Evolutionary conservation across 2,329 filamentous ascomycete genomes (phyloP), one percentile per base, ranked within the genome.

Genomic region (Diaporthe nobilis): DNA sequence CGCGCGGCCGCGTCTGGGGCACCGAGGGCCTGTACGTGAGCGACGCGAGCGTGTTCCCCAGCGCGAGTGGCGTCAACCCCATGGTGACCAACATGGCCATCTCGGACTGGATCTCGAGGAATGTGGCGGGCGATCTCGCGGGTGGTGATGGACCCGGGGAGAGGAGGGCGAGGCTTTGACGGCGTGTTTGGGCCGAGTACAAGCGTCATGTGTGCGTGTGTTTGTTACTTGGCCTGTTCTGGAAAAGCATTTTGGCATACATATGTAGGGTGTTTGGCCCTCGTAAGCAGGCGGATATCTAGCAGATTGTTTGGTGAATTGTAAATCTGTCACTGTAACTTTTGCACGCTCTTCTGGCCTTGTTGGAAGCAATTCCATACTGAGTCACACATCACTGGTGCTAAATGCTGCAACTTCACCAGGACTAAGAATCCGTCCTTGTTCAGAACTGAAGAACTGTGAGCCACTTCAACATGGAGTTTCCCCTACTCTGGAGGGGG

Each of bases 21-120:
- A 87, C 85, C 0, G 85, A 91, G 79, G 89, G 88, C 1, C 80
- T 95, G 78, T 94, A 90, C 80, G 89, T 95, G 37, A 90, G 90
- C 12, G 93, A 95, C 82, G 90, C 92, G 71, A 94, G 91, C 82
- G 90, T 94, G 20, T 93, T 95, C 76, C 93, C 92, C 1, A 92
- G 89, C 75, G 92, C 93, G 20, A 93, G 90, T 81, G 93, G 93
- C 1, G 93, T 95, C 39, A 95, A 95, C 81, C 93, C 93, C 22
- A 95, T 95, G 93, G 86, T 94, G 71, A 94, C 93, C 39, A 89
- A 87, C 74, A 94, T 95, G 93, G 90, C 89, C 2, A 88, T 93
- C 79, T 86, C 89, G 74, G 89, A 93, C 80, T 90, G 89, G 84
- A 91, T 93, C 76, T 89, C 90, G 10, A 85, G 88, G 78, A 86